Base-by-base conservation (phyloP, 805 yeast genomes). In the Yarrowia sp. region DNA sequence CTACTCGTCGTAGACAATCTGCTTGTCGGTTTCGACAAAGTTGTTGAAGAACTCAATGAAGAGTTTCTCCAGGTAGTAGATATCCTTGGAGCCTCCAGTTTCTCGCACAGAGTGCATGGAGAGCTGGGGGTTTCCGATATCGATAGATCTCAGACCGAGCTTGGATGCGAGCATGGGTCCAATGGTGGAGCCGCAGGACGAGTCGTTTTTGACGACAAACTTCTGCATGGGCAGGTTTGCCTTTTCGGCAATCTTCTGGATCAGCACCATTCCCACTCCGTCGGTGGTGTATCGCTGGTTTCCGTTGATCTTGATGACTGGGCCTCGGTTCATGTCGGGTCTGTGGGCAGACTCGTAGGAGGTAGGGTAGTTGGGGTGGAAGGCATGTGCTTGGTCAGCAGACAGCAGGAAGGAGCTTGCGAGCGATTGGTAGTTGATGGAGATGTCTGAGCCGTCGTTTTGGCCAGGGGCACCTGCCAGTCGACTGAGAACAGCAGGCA, bases 321-420 rank as follows among this genome's bases (percentile, higher is more conserved):
- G 97, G 7, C 99, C 99, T 36, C 80, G 80, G 72, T 96, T 96
- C 67, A 93, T 78, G 61, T 81, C 81, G 1, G 99, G 98, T 68
- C 84, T 83, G 75, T 93, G 96, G 67, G 82, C 79, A 22, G 83
- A 73, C 73, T 95, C 98, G 76, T 95, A 89, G 70, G 83, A 83
- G 62, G 81, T 82, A 4, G 83, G 77, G 75, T 93, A 93, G 76
- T 93, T 93, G 66, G 99, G 99, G 75, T 93, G 97, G 40, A 93
- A 88, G 33, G 97, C 98, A 74, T 93, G 99, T 1, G 98, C 97
- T 85, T 92, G 95, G 75, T 93, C 99, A 0, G 97, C 90, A 0
- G 98, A 92, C 49, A 95, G 75, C 70, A 93, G 82, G 75, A 95
- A 92, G 1, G 98, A 91, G 73, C 87, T 87, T 10, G 76, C 70